phyloP scores from a whole-genome alignment of 1,139 yeast genomes.

The Geotrichum aggregatum region DNA sequence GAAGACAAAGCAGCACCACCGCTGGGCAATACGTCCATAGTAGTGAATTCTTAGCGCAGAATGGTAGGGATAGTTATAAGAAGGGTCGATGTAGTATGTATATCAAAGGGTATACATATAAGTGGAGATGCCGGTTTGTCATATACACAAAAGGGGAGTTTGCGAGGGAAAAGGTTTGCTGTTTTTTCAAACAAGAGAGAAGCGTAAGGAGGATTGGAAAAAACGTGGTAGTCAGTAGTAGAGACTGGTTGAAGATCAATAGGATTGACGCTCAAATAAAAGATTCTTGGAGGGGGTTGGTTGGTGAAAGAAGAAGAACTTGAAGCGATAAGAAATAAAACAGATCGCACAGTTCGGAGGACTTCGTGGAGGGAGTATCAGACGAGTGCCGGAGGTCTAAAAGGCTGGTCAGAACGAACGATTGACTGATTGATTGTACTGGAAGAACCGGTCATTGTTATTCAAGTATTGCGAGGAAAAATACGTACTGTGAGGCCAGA shows the following conservation, averaged over 20 bases:
- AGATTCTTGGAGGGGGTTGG: background rate
- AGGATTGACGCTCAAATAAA: slow-evolving; percentile 10
- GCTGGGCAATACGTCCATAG: slow-evolving; percentile 3
- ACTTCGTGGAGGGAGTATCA: too few species aligned
- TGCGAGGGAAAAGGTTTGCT: background rate
- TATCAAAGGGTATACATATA: slow-evolving; percentile 20
- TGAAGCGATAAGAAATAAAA: slow-evolving; percentile 19
- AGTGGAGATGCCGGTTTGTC: slow-evolving; percentile 17
- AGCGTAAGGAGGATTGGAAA: background rate
- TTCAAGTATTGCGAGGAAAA: too few species aligned
- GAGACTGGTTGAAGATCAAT: slow-evolving; percentile 14
- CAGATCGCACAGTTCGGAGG: slow-evolving; percentile 16
- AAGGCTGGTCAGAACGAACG: too few species aligned
- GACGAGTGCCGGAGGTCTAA: too few species aligned
- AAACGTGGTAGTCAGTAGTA: background rate
- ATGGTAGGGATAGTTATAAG: slow-evolving; percentile 7
- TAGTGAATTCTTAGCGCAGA: background rate
- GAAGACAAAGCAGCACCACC: background rate
- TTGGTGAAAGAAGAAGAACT: slow-evolving; percentile 1
- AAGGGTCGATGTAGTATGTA: slow-evolving; percentile 21
- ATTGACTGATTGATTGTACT: too few species aligned
- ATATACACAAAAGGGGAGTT: slow-evolving; percentile 14
- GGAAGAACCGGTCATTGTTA: too few species aligned
- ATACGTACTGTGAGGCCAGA: too few species aligned
- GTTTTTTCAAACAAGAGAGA: slow-evolving; percentile 8